Conservation (phyloP, 169 alveolate species). For the Babesia caballi region DNA sequence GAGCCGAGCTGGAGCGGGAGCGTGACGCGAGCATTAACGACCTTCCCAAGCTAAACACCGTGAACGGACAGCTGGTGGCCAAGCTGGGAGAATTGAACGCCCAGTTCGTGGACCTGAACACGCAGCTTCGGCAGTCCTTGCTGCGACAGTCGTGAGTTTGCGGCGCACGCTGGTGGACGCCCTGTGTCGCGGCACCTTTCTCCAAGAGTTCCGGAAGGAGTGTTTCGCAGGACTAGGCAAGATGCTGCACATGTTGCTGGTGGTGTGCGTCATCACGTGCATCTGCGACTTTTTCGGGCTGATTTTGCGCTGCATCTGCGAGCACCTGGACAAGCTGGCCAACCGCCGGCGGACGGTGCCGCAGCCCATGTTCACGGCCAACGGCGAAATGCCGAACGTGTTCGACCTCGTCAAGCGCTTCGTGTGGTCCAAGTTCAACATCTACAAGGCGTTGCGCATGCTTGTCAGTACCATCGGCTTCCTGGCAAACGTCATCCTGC, state of each 20-base stretch:
- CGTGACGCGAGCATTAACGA: conserved; percentile 8
- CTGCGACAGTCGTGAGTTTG: neutral
- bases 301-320: neutral
- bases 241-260: conserved; percentile 26
- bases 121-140: conserved; percentile 29
- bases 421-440: neutral
- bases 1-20: conserved; percentile 27
- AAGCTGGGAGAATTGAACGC: conserved; percentile 57
- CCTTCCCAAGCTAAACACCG: conserved; percentile 50
- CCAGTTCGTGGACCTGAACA: conserved; percentile 52
- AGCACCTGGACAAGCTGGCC: conserved; percentile 6
- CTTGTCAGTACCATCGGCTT: neutral
- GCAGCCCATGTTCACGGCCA: neutral
- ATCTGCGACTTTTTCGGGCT: neutral
- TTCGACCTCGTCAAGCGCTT: neutral
- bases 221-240: neutral
- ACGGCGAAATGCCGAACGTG: conserved; percentile 9
- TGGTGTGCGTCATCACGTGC: conserved; percentile 35
- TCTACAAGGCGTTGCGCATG: conserved; percentile 5
- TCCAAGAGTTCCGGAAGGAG: no score
- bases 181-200: no score
- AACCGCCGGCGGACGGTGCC: neutral
- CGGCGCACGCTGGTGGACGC: no score
- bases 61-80: conserved; percentile 56
- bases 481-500: conserved; percentile 30